phyloP scores from a whole-genome alignment of 257 asterid genomes.

The Ehretia macrophylla region DNA sequence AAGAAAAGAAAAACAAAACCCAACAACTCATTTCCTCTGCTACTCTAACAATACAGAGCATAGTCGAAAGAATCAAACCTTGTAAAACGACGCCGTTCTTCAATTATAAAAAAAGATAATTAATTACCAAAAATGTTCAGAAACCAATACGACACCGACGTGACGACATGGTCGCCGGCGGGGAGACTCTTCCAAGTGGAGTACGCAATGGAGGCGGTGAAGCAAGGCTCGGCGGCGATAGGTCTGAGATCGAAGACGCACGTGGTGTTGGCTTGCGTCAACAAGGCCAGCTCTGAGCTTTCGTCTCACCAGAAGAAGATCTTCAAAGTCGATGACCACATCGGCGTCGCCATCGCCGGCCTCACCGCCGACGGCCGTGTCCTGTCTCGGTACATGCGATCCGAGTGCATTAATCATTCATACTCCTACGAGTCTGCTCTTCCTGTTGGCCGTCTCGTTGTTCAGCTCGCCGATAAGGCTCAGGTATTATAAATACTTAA shows the following conservation, averaged over 20 bases:
- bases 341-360: constrained; percentile 98
- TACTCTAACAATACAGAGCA: no score
- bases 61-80: background rate
- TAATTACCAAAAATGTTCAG: constrained; percentile 54
- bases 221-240: constrained; percentile 97
- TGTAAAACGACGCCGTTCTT: constrained; percentile 2
- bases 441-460: constrained; percentile 94
- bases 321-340: constrained; percentile 98
- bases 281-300: constrained; percentile 87
- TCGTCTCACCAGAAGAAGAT: constrained; percentile 99
- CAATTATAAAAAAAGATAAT: background rate
- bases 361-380: constrained; percentile 98
- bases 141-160: constrained; percentile 97
- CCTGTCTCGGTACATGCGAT: constrained; percentile 88
- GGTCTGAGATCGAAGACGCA: constrained; percentile 94
- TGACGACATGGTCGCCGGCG: constrained; percentile 98
- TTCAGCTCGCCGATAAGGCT: constrained; percentile 98
- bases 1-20: constrained; percentile 26
- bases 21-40: no score
- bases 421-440: constrained; percentile 82
- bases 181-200: constrained; percentile 94
- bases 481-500: constrained; percentile 46
- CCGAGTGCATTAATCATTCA: constrained; percentile 83
- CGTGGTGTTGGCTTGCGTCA: constrained; percentile 81
- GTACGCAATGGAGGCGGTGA: constrained; percentile 98